Conservation (phyloP, 2,329 filamentous ascomycete genomes). For the Elsinoe ampelina region DNA sequence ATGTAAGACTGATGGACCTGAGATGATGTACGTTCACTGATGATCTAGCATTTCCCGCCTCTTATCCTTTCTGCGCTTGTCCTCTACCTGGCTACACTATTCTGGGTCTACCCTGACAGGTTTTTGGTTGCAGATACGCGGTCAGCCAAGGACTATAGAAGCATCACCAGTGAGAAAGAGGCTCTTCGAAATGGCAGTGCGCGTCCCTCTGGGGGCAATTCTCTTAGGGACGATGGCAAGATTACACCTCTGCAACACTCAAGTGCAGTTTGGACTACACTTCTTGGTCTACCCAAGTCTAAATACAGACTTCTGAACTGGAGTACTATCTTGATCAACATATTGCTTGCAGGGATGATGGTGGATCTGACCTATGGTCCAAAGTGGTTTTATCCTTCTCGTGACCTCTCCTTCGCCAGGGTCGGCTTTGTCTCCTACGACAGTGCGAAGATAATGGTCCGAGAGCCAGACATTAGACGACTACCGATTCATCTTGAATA, state of each 20-base stretch:
- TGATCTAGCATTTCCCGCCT: slow-evolving; percentile 27
- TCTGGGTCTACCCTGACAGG: background rate
- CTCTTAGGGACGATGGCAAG: slow-evolving; percentile 55
- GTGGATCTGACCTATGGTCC: slow-evolving; percentile 72
- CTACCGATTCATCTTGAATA: slow-evolving; percentile 68
- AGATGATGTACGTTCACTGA: slow-evolving; percentile 10
- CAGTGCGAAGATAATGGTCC: slow-evolving; percentile 70
- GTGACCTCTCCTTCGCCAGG: slow-evolving; percentile 75
- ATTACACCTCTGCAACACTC: slow-evolving; percentile 24
- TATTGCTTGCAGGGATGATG: slow-evolving; percentile 56
- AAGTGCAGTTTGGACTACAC: slow-evolving; percentile 56
- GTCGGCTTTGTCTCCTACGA: slow-evolving; percentile 77
- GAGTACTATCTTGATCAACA: slow-evolving; percentile 52
- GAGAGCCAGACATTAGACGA: slow-evolving; percentile 67
- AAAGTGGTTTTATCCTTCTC: slow-evolving; percentile 56
- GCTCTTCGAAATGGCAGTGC: slow-evolving; percentile 13
- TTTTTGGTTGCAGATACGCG: background rate
- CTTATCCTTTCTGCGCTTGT: slow-evolving; percentile 17
- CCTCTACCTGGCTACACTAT: background rate
- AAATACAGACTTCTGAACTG: slow-evolving; percentile 58
- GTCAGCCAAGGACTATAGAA: slow-evolving; percentile 18
- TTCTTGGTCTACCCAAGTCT: slow-evolving; percentile 67
- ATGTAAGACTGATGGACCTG: slow-evolving; percentile 22
- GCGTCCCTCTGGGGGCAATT: slow-evolving; percentile 34
- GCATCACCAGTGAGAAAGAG: slow-evolving; percentile 28